A percentile compares a stretch with the other conserved stretches of the same genome.
Conservation (phyloP, 352 stramenopile species). For the Phytophthora ramorum region DNA sequence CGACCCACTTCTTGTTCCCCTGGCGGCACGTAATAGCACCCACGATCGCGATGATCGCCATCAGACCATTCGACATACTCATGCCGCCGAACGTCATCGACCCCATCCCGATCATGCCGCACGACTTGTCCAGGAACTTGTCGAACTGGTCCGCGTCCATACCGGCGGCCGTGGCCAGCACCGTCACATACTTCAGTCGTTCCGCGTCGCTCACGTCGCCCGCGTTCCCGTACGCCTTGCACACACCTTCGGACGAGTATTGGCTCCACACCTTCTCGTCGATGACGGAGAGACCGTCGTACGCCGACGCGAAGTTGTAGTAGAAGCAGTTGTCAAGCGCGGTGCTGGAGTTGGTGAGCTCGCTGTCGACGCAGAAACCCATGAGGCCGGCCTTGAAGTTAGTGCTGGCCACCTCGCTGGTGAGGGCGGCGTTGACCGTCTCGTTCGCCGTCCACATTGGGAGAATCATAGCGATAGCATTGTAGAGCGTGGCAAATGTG, state of each 20-base stretch:
- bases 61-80: conserved; percentile 43
- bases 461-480: conserved; percentile 19
- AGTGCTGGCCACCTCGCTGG: conserved; percentile 16
- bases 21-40: conserved; percentile 56
- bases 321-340: conserved; percentile 70
- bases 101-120: conserved; percentile 42
- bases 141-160: conserved; percentile 61
- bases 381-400: conserved; percentile 32
- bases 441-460: conserved; percentile 24
- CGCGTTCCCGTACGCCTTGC: conserved; percentile 51
- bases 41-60: conserved; percentile 53
- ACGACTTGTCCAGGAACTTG: conserved; percentile 67
- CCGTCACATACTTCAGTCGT: conserved; percentile 38
- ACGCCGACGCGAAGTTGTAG: conserved; percentile 51
- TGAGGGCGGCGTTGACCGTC: conserved; percentile 27
- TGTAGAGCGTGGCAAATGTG: conserved; percentile 23
- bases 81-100: conserved; percentile 54
- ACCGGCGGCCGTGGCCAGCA: conserved; percentile 45
- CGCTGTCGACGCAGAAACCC: background rate
- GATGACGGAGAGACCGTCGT: conserved; percentile 44
- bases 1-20: conserved; percentile 32
- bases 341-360: conserved; percentile 45
- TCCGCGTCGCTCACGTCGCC: conserved; percentile 33
- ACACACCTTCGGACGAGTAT: conserved; percentile 56
- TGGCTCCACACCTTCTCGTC: conserved; percentile 44